Base-by-base conservation (phyloP, 2,329 filamentous ascomycete genomes). In the Colletotrichum cordylinicola region DNA sequence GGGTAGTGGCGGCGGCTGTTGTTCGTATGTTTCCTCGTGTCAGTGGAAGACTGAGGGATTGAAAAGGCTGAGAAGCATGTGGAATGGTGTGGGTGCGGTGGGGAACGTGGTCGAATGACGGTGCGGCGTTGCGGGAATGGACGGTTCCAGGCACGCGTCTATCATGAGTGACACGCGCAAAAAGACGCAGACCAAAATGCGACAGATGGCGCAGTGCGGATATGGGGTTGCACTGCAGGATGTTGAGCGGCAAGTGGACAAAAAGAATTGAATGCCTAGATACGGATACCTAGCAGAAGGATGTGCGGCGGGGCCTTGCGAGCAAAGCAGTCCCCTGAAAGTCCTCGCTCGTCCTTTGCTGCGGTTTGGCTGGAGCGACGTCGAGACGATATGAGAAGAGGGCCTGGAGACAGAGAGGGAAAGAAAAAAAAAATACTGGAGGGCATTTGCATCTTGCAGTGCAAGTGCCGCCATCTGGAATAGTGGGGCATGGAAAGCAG, bases 141-240 rank as follows among this genome's bases (percentile, higher is more conserved):
- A 69, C 61, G 33, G 61, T 67, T 72, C 69, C 58, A 56, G 62
- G n/a, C 72, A 75, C 37, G 72, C 67, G 60, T 60, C 29, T 60
- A 74, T 21, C 27, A n/a, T 31, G 31, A 21, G 16, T 6, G 33
- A 24, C 67, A 52, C 21, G 62, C 60, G 43, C 72, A 71, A 31
- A 68, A 31, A 39, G 43, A 15, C 29, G 67, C 27, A 12, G n/a
- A 48, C 24, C 13, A n/a, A 16, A n/a, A 27, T 70, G 66, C 66
- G 39, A 56, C 27, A 31, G 31, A 18, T 62, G 12, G 27, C 58
- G 27, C 52, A 24, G 39, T 48, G 10, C 21, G 13, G 16, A 27
- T 37, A 62, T 35, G 58, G 24, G 24, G 65, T 64, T 73, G 70
- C 70, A 56, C 31, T 35, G 29, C 6, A 33, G 12, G 55, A 37